Conservation (phyloP, 441 rosid species). For the Pelargonium myrrhifolium region DNA sequence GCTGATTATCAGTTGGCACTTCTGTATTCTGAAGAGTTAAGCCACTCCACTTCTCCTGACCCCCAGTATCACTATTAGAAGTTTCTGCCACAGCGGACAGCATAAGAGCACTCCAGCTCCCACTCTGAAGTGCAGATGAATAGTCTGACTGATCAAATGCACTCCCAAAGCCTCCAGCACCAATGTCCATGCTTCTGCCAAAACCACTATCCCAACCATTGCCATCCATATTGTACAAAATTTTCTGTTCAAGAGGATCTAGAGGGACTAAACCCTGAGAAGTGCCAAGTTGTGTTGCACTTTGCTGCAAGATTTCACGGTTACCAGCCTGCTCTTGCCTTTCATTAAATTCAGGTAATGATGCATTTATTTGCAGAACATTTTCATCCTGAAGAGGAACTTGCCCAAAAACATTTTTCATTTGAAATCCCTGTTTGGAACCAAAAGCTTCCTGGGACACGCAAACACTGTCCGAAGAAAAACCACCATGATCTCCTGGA, state of each 20-base stretch:
- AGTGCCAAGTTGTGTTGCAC: slow-evolving; percentile 25
- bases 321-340: slow-evolving; percentile 35
- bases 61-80: slow-evolving; percentile 47
- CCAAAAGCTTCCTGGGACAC: slow-evolving; percentile 27
- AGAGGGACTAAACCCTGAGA: slow-evolving; percentile 37
- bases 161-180: slow-evolving; percentile 32
- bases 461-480: slow-evolving; percentile 30
- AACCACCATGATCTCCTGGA: slow-evolving; percentile 25
- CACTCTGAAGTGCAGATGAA: slow-evolving; percentile 43
- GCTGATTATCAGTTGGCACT: slow-evolving; percentile 36
- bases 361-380: slow-evolving; percentile 27
- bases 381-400: slow-evolving; percentile 26
- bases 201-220: slow-evolving; percentile 29
- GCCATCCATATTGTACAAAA: slow-evolving; percentile 44
- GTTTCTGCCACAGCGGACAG: slow-evolving; percentile 59
- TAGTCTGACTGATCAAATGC: slow-evolving; percentile 27
- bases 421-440: slow-evolving; percentile 31
- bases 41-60: slow-evolving; percentile 57
- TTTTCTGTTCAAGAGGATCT: slow-evolving; percentile 58
- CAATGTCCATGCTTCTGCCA: slow-evolving; percentile 29
- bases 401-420: slow-evolving; percentile 33
- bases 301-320: slow-evolving; percentile 31
- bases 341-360: slow-evolving; percentile 25
- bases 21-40: slow-evolving; percentile 48
- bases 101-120: slow-evolving; percentile 74